phyloP scores from a whole-genome alignment of 2,329 filamentous ascomycete genomes.

The Hirsutella rhossiliensis region DNA sequence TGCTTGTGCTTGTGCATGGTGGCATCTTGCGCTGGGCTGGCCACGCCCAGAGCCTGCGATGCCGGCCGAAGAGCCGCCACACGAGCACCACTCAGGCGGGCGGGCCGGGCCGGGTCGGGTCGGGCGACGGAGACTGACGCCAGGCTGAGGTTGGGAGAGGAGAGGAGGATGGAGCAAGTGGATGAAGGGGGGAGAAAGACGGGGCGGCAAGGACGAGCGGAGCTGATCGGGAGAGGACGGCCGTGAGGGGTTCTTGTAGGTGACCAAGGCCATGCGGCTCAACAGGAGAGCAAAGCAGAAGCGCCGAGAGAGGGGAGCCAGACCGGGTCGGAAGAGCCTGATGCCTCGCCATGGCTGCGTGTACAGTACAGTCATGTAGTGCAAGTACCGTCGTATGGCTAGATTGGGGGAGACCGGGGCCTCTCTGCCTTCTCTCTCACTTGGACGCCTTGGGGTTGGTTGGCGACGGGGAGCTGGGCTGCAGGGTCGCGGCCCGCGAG shows the following conservation, averaged over 20 bases:
- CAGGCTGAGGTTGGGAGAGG: not conserved
- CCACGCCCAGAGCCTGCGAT: conserved; percentile 1
- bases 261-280: not conserved
- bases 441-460: conserved; percentile 4
- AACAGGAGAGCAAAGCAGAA: not conserved
- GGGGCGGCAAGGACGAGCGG: not conserved
- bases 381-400: not conserved
- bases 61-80: not conserved
- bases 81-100: not conserved
- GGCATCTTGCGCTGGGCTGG: conserved; percentile 11
- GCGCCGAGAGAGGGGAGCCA: not conserved
- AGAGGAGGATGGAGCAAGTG: not conserved
- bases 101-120: not conserved
- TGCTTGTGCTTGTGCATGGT: conserved; percentile 17
- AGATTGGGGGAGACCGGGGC: not conserved
- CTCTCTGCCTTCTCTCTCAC: conserved; percentile 1
- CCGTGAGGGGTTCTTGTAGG: not conserved
- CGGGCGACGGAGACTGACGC: not conserved
- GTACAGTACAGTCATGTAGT: not conserved
- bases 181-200: not conserved
- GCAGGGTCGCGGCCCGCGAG: conserved; percentile 6
- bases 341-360: not conserved
- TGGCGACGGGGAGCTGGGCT: conserved; percentile 5
- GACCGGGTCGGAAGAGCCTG: not conserved
- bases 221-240: not conserved